A percentile compares a stretch with the other conserved stretches of the same genome.
These are phyloP conservation scores for Leishmania guyanensis DNA, from an alignment of 208 protist genomes.

Conservation along the genomic window DNA sequence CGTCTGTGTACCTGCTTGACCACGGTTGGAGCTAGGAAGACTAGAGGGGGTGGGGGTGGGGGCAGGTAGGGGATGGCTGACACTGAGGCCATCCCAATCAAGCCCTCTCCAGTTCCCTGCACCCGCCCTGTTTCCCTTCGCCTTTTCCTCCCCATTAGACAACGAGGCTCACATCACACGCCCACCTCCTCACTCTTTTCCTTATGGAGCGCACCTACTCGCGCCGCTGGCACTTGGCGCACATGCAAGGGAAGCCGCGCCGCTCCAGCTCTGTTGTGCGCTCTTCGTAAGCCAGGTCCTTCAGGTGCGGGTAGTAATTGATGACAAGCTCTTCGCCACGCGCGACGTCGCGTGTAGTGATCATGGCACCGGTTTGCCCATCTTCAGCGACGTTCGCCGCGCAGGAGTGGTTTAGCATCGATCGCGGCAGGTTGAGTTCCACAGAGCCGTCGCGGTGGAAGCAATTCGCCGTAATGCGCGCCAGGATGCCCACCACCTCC, in stretches of 20 bases:
- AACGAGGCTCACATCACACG: not conserved
- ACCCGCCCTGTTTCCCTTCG: not conserved
- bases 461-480: constrained; percentile 74
- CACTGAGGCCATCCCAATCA: not conserved
- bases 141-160: not conserved
- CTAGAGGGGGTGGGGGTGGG: not conserved
- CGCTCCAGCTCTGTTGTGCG: constrained; percentile 55
- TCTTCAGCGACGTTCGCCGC: constrained; percentile 76
- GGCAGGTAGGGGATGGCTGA: not conserved
- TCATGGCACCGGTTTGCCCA: constrained; percentile 41
- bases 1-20: not conserved
- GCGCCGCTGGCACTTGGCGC: constrained; percentile 42
- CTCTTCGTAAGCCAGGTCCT: constrained; percentile 51
- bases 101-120: not conserved
- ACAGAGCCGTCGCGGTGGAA: constrained; percentile 64
- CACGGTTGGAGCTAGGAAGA: not conserved
- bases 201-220: not conserved
- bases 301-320: constrained; percentile 82
- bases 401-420: constrained; percentile 88
- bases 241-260: constrained; percentile 65
- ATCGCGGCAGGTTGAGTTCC: constrained; percentile 64
- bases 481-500: constrained; percentile 74
- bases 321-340: constrained; percentile 69
- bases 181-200: not conserved
- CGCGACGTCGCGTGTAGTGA: constrained; percentile 51